Evolutionary conservation across 768 basidiomycete genomes (phyloP).

Genomic region (Coprinopsis marcescibilis): DNA sequence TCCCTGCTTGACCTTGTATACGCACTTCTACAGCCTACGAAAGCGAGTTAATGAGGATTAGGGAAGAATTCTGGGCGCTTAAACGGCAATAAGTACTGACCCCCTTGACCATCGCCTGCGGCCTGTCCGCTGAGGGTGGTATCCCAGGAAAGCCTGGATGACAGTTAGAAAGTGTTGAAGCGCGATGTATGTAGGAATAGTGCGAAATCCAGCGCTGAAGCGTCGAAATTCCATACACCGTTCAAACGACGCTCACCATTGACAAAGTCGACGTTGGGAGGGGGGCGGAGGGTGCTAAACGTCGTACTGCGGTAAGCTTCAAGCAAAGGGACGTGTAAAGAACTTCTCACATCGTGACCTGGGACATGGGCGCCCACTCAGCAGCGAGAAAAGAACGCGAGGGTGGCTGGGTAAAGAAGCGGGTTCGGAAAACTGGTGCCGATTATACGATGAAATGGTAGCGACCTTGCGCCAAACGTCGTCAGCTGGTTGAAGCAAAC

Average conservation of each 20-base stretch:
- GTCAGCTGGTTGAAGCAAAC: too few species aligned
- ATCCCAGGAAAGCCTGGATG: constrained; percentile 79
- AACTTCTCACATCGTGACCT: too few species aligned
- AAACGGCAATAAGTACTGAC: constrained; percentile 41
- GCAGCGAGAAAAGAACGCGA: too few species aligned
- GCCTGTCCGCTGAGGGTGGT: constrained; percentile 69
- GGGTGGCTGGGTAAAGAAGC: too few species aligned
- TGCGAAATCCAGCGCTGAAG: background rate
- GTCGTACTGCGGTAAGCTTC: background rate
- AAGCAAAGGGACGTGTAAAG: too few species aligned
- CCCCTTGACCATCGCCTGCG: constrained; percentile 80
- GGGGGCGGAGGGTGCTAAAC: constrained; percentile 71
- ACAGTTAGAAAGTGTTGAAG: constrained; percentile 3
- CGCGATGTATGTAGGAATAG: background rate
- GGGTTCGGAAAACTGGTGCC: too few species aligned
- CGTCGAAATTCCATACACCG: background rate
- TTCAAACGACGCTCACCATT: constrained; percentile 45
- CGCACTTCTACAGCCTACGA: constrained; percentile 81
- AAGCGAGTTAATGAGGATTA: background rate
- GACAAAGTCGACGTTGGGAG: constrained; percentile 86
- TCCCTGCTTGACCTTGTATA: constrained; percentile 58
- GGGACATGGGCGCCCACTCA: too few species aligned
- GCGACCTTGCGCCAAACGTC: too few species aligned
- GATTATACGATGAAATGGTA: too few species aligned
- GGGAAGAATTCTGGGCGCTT: background rate